These are phyloP conservation scores for Aaosphaeria pasadenensis DNA, from an alignment of 2,329 filamentous ascomycete genomes.

Conservation along the genomic window DNA sequence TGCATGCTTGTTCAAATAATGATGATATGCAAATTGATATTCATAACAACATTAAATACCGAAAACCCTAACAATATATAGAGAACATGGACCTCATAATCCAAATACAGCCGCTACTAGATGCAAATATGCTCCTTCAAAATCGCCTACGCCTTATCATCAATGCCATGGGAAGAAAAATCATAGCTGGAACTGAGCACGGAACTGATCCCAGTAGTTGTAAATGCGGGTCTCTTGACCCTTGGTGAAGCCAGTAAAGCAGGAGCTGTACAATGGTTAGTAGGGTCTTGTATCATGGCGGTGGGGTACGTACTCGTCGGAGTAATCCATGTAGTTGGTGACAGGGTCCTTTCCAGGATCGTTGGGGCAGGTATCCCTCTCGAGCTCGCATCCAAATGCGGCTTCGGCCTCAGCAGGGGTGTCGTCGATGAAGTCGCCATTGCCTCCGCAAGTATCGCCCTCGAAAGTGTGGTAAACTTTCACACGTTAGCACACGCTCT, in stretches of 20 bases:
- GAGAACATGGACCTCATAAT: no score
- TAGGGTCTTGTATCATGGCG: background rate
- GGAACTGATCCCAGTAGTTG: background rate
- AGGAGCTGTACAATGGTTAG: constrained; percentile 6
- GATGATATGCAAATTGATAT: no score
- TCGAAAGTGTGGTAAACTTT: constrained; percentile 28
- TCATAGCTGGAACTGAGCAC: no score
- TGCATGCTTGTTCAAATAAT: no score
- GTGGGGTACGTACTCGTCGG: constrained; percentile 11
- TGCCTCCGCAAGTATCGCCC: constrained; percentile 18
- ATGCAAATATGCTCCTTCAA: no score
- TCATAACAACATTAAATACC: no score
- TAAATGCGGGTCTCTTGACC: constrained; percentile 24
- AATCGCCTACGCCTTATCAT: no score
- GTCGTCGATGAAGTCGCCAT: constrained; percentile 25
- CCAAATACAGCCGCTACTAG: no score
- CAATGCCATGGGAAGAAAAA: no score
- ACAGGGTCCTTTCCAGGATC: constrained; percentile 26
- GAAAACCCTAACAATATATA: no score
- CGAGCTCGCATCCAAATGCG: constrained; percentile 20
- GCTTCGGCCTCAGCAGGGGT: constrained; percentile 19
- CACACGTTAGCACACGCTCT: background rate
- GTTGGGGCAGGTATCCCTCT: constrained; percentile 24
- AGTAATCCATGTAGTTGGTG: constrained; percentile 36
- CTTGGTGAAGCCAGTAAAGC: constrained; percentile 23